These are phyloP conservation scores for Phyllosticta paracitricarpa DNA, from an alignment of 2,329 filamentous ascomycete species.

Conservation along the genomic window DNA sequence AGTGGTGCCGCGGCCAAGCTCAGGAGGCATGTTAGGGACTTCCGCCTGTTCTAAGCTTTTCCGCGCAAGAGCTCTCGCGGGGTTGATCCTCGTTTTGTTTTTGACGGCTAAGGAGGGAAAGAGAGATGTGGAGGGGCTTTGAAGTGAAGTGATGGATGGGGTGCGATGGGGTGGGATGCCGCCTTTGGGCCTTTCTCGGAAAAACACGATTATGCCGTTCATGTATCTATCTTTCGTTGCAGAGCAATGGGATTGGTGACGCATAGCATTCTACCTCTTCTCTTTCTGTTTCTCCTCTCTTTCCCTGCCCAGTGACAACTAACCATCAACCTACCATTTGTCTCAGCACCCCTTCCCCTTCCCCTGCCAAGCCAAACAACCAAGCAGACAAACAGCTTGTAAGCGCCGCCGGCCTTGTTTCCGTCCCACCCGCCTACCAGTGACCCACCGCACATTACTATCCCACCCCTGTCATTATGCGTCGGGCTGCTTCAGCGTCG, in stretches of 20 bases:
- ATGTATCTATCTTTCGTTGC: neutral
- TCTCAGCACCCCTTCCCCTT: neutral
- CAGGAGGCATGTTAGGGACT: slow-evolving; percentile 20
- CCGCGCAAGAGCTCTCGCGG: neutral
- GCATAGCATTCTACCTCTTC: neutral
- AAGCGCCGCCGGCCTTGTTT: neutral
- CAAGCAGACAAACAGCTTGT: neutral
- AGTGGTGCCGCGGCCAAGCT: slow-evolving; percentile 13
- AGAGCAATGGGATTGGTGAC: neutral
- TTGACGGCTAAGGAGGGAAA: neutral
- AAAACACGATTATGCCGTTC: neutral
- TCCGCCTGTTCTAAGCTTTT: slow-evolving; percentile 9
- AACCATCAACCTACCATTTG: neutral
- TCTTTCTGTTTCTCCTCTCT: neutral
- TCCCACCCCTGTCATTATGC: neutral
- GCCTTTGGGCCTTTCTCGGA: neutral
- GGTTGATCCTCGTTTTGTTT: neutral
- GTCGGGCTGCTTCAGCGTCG: neutral
- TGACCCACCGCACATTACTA: neutral
- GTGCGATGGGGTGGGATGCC: neutral
- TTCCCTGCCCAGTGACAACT: neutral
- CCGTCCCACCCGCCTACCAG: neutral
- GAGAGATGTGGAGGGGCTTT: neutral
- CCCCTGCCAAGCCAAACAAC: neutral
- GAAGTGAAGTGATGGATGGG: neutral